Base-by-base conservation (phyloP, 2,329 filamentous ascomycete species). In the Penicillium sp. region DNA sequence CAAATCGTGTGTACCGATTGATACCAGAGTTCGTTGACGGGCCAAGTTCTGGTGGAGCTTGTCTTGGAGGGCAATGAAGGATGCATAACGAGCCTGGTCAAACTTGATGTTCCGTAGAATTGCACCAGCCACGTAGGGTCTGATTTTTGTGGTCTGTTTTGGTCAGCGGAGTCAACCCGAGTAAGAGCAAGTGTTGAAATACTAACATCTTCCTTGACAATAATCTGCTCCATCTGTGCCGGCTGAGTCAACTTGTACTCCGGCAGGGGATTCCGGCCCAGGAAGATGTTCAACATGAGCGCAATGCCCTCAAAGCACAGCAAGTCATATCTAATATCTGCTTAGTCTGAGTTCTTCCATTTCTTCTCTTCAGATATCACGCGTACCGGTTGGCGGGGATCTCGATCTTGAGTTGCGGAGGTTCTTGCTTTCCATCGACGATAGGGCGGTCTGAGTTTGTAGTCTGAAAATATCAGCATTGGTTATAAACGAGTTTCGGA, bases 1-100 rank as follows among this genome's bases (percentile, higher is more conserved):
- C 61, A 97, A 81, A 73, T 99, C 93, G 75, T 99, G 94, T 4
- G 94, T 99, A 66, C 94, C 94, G 70, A 99, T 97, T 22, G 93
- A 89, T n/a, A 97, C 93, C 44, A 99, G 79, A 0, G 93, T 97
- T 67, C 94, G 82, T 75, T 97, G 90, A 59, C 94, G 86, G 46
- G 94, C 95, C 63, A 99, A 80, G 72, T 99, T 99, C 73, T 93
- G 89, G 79, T 99, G 94, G 45, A 99, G 84, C 80, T 99, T 99
- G 78, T 99, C 95, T 79, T 99, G 94, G 45, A 99, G 83, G 54
- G 88, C 85, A 72, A 99, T 99, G 88, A 99, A 99, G 69, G 91
- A 97, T 66, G 96, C 90, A 75, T 99, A 99, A 63, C 89, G 84
- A 64, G 88, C 90, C 78, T 94, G 83, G 66, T 90, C 92, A 81